These are phyloP conservation scores for Coemansia sp. DNA, from an alignment of 192 early-diverging fungal genomes.

Conservation along the genomic window DNA sequence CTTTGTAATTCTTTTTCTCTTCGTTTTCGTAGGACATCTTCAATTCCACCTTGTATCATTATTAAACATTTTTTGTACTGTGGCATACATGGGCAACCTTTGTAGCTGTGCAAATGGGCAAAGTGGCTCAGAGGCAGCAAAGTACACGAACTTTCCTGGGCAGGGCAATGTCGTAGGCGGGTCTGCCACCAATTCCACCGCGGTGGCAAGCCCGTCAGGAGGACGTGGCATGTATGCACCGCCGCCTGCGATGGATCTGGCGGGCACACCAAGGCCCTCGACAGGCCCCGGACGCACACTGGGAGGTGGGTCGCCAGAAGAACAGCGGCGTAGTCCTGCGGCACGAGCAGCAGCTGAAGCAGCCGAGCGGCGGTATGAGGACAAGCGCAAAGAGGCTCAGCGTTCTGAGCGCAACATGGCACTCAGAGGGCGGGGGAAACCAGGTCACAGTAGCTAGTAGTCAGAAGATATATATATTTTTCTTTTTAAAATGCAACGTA, in stretches of 20 bases:
- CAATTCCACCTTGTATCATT: not conserved
- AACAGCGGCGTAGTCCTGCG: conserved; percentile 6
- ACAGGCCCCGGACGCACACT: conserved; percentile 7
- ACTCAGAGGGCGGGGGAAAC: not conserved
- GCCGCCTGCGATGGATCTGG: conserved; percentile 4
- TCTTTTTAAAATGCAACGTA: not conserved
- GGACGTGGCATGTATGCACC: not conserved
- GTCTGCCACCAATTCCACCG: not conserved
- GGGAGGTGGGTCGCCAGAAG: not conserved
- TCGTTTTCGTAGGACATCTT: not conserved
- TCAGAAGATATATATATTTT: conserved; percentile 4
- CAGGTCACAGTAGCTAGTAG: not conserved
- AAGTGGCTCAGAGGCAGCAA: not conserved
- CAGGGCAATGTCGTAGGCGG: conserved; percentile 10
- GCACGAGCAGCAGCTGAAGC: conserved; percentile 6
- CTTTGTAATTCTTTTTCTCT: not conserved
- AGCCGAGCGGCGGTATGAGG: conserved; percentile 1
- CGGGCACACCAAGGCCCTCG: not conserved
- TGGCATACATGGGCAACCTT: conserved; percentile 2
- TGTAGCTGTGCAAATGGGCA: not conserved
- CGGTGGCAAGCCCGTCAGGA: not conserved
- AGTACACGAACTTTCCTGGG: conserved; percentile 3
- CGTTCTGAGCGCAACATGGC: conserved; percentile 7
- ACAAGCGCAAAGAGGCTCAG: not conserved
- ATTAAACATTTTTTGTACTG: not conserved